Conservation (phyloP, 805 yeast genomes). For the Yarrowia yakushimensis region DNA sequence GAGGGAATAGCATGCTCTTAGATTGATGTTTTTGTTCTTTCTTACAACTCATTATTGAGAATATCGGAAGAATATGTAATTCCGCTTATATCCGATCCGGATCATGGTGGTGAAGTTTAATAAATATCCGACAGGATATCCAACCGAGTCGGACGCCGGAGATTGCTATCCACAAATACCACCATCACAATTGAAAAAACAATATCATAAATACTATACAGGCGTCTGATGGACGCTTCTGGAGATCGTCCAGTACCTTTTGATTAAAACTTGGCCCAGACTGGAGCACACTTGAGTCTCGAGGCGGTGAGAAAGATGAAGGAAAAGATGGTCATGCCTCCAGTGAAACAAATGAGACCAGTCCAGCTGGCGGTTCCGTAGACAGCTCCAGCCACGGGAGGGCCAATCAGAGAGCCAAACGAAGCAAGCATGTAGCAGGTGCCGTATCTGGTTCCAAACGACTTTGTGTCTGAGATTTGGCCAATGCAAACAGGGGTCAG, state of each 20-base stretch:
- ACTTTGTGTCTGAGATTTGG: conserved; percentile 56
- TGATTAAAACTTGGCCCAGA: neutral
- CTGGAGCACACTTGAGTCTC: conserved; percentile 27
- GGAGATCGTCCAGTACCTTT: neutral
- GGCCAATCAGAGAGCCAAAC: conserved; percentile 40
- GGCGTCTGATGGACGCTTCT: no score
- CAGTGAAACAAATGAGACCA: conserved; percentile 36
- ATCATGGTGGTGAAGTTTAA: no score
- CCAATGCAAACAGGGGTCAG: conserved; percentile 69
- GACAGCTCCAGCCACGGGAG: conserved; percentile 40
- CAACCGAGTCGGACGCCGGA: no score
- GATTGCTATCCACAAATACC: no score
- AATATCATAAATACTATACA: neutral
- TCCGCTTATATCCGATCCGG: neutral
- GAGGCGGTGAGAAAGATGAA: conserved; percentile 29
- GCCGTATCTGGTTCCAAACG: conserved; percentile 68
- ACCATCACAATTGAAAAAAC: no score
- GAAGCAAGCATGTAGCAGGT: conserved; percentile 52
- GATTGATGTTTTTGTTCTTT: no score
- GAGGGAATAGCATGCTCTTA: no score
- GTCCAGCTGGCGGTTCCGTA: conserved; percentile 30
- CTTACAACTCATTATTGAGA: neutral
- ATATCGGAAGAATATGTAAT: neutral
- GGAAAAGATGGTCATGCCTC: conserved; percentile 32
- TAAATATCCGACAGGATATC: no score